phyloP scores from a whole-genome alignment of 805 yeast genomes.

The Wickerhamomyces alni region DNA sequence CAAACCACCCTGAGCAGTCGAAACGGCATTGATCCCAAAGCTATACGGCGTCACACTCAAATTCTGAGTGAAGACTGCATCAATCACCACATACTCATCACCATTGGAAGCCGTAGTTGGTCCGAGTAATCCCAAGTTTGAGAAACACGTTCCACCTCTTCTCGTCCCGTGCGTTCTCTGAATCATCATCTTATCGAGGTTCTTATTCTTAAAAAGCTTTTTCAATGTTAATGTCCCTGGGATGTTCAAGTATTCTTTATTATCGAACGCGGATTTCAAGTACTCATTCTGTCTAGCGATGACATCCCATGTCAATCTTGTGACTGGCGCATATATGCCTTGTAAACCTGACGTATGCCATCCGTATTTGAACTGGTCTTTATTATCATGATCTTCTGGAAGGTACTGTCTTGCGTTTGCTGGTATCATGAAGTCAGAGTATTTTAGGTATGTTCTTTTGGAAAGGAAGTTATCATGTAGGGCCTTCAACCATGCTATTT shows the following conservation, averaged over 20 bases:
- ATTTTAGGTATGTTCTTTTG: conserved; percentile 2
- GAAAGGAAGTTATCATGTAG: conserved; percentile 1
- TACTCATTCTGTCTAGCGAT: conserved; percentile 6
- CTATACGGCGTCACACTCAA: conserved; percentile 9
- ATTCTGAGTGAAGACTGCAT: conserved; percentile 10
- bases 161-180: conserved; percentile 5
- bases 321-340: conserved; percentile 6
- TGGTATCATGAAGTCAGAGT: conserved; percentile 14
- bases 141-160: conserved; percentile 12
- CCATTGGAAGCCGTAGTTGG: background rate
- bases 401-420: conserved; percentile 16
- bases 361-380: conserved; percentile 14
- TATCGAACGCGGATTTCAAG: conserved; percentile 1
- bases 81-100: conserved; percentile 6
- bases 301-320: conserved; percentile 1
- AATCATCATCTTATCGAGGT: conserved; percentile 11
- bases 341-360: conserved; percentile 14
- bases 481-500: conserved; percentile 17
- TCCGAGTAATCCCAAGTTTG: conserved; percentile 15
- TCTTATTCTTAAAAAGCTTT: conserved; percentile 1
- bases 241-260: conserved; percentile 7
- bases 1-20: conserved; percentile 11
- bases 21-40: conserved; percentile 6
- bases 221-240: conserved; percentile 13
- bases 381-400: conserved; percentile 1